Evolutionary conservation across 176 grass and related monocot genomes (phyloP).

Genomic region (Aegilops bicornis): DNA sequence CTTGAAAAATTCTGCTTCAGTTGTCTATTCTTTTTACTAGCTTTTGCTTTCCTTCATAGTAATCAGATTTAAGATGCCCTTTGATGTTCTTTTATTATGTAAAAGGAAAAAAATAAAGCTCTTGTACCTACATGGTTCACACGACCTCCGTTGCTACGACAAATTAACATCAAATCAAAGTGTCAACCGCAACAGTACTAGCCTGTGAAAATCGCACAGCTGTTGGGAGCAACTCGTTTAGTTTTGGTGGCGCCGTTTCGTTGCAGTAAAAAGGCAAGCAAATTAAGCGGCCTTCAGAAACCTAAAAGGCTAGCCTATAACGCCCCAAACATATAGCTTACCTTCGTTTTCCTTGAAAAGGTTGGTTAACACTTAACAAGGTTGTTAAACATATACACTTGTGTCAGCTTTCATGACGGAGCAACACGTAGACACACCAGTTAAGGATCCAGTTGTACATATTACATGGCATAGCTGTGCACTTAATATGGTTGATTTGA

Average conservation of each 20-base stretch:
- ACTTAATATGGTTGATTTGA: background rate
- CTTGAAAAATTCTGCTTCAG: too few species aligned
- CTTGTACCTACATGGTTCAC: background rate
- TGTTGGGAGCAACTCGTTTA: background rate
- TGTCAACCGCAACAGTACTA: background rate
- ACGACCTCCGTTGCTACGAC: background rate
- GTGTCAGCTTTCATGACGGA: slow-evolving; percentile 26
- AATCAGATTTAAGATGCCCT: too few species aligned
- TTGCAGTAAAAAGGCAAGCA: slow-evolving; percentile 14
- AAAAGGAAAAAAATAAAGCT: too few species aligned
- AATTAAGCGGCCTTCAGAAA: slow-evolving; percentile 13
- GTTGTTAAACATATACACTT: slow-evolving; percentile 4
- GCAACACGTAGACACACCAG: background rate
- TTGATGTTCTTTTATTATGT: too few species aligned
- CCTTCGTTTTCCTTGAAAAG: background rate
- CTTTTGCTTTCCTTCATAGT: too few species aligned
- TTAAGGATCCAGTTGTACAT: background rate
- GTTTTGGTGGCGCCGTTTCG: slow-evolving; percentile 6
- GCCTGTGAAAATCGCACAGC: background rate
- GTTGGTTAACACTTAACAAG: background rate
- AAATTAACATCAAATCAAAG: background rate
- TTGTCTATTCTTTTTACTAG: too few species aligned
- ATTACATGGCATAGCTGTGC: background rate
- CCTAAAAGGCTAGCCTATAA: slow-evolving; percentile 5
- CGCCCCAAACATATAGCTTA: background rate